Evolutionary conservation across 2,329 filamentous ascomycete species (phyloP).

Genomic region (Fusarium sp.): DNA sequence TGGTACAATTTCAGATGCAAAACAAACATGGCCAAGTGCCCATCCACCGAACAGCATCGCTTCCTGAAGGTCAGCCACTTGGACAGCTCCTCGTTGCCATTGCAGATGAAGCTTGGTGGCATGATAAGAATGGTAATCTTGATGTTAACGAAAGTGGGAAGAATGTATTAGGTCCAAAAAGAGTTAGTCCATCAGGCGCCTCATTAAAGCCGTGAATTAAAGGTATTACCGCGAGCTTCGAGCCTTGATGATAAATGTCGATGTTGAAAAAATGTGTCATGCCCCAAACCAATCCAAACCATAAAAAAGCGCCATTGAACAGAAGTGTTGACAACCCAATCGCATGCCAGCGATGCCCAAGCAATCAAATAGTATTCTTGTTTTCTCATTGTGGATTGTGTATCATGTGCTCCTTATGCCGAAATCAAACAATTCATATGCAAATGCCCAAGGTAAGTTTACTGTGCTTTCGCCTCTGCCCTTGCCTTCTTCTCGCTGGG

Average conservation of each 20-base stretch:
- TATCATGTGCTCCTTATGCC: constrained; percentile 39
- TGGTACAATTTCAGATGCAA: constrained; percentile 38
- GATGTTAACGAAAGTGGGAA: constrained; percentile 31
- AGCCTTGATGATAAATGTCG: constrained; percentile 37
- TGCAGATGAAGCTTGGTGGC: neutral
- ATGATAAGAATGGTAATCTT: constrained; percentile 23
- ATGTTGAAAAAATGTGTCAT: constrained; percentile 38
- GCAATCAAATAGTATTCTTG: constrained; percentile 17
- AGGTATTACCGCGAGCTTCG: constrained; percentile 41
- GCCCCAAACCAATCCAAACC: constrained; percentile 29
- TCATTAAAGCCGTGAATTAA: constrained; percentile 44
- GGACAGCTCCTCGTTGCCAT: neutral
- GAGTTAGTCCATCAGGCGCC: constrained; percentile 27
- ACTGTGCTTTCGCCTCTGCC: constrained; percentile 19
- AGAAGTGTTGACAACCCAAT: constrained; percentile 25
- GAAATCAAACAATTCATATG: constrained; percentile 41
- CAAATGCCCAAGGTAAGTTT: constrained; percentile 28
- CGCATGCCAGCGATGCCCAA: constrained; percentile 35
- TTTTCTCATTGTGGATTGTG: constrained; percentile 20
- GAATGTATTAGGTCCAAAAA: constrained; percentile 28
- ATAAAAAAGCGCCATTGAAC: constrained; percentile 25
- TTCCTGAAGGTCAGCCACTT: constrained; percentile 16
- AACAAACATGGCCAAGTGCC: constrained; percentile 4
- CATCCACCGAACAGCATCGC: constrained; percentile 14
- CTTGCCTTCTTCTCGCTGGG: constrained; percentile 50